Evolutionary conservation across 805 yeast species (phyloP).

Genomic region (Brettanomyces nanus): DNA sequence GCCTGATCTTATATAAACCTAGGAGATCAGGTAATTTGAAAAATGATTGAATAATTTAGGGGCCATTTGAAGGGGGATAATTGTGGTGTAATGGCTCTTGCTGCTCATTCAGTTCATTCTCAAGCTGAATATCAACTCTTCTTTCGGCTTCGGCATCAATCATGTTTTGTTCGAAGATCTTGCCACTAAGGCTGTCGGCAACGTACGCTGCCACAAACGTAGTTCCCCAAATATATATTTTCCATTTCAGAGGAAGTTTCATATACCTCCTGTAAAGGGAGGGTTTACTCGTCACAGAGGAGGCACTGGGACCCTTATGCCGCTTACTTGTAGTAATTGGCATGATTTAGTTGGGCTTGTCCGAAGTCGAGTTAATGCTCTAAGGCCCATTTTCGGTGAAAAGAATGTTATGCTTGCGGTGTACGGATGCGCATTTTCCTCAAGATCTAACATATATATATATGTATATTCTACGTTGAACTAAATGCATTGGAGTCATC

Average conservation of each 20-base stretch:
- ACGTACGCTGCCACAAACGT: conserved; percentile 25
- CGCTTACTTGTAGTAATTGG: neutral
- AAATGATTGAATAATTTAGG: too few relatives aligned
- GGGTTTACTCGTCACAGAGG: conserved; percentile 1
- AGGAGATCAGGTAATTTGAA: too few relatives aligned
- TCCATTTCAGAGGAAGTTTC: conserved; percentile 21
- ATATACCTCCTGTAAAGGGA: conserved; percentile 14
- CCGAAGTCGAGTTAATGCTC: neutral
- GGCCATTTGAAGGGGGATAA: too few relatives aligned
- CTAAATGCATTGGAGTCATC: neutral
- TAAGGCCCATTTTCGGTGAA: too few relatives aligned
- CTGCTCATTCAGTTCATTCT: too few relatives aligned
- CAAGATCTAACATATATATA: too few relatives aligned
- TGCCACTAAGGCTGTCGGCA: conserved; percentile 23
- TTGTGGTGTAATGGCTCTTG: conserved; percentile 2
- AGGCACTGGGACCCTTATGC: neutral
- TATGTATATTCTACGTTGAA: neutral
- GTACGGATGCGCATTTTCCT: too few relatives aligned
- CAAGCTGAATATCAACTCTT: conserved; percentile 22
- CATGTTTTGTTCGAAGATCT: conserved; percentile 23
- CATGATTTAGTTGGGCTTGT: neutral
- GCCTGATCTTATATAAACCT: too few relatives aligned
- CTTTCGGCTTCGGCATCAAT: conserved; percentile 26
- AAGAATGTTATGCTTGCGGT: neutral
- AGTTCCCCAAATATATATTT: conserved; percentile 24